Base-by-base conservation (phyloP, 1,284 basidiomycete species). In the Fomitopsis pinicola region DNA sequence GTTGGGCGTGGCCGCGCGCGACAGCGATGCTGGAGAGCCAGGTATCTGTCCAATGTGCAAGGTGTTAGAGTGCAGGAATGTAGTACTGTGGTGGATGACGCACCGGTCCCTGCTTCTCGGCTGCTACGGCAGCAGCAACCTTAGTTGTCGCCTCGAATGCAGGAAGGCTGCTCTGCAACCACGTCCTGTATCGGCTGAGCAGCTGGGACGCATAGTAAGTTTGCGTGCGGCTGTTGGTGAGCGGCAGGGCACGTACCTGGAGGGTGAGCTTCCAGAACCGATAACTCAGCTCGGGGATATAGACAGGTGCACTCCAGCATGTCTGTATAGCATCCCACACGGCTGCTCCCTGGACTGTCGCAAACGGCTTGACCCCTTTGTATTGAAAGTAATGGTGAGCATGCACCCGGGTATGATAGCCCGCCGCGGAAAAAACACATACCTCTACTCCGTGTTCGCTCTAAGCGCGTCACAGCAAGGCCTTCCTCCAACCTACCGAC, bases 211-310 rank as follows among this genome's bases (percentile, higher is more conserved):
- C 36, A 17, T 12, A 42, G 5, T 44, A 36, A 54, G 3, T 40
- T 14, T 26, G 50, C 3, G 61, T 52, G 8, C 2, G 15, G 36
- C 3, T 17, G 1, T 57, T 26, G 56, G 30, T 4, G 35, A 17
- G 17, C 8, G 35, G 9, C 36, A 8, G 38, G 35, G 14, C 5
- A 60, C 70, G 19, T 9, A 92, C 93, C 83, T 97, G 95, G 40
- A 98, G 75, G 3, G 87, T 92, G 61, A 97, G 77, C 64, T 83
- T 85, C 95, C 95, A 97, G 72, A 97, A 97, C 57, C 91, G 84
- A 72, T 89, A 82, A 30, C 84, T 82, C 9, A 97, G 76, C 61
- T 94, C 90, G 2, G 89, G 87, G 50, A 97, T 86, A 73, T 85
- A 96, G 12, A 96, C 81, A 52, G 94, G 88, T 9, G 86, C 82